Percentiles rank a stretch among this genome's conserved stretches.
phyloP scores from a whole-genome alignment of 2,329 filamentous ascomycete species.

The Thelonectria rubi region DNA sequence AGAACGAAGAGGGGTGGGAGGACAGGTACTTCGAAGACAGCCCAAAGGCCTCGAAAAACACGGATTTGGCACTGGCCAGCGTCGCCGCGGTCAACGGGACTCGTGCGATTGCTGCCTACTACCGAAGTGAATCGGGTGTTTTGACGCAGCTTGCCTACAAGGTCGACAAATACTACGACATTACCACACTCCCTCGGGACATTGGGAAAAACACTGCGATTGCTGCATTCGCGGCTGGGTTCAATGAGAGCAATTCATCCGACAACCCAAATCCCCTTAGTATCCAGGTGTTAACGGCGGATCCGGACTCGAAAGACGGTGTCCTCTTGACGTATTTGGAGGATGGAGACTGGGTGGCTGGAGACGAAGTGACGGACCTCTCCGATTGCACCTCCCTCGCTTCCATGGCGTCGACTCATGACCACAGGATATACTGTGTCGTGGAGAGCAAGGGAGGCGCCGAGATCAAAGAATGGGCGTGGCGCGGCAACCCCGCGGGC shows the following conservation, averaged over 20 bases:
- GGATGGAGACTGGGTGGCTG: slow-evolving; percentile 2
- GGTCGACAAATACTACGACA: background rate
- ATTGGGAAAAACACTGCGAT: slow-evolving; percentile 2
- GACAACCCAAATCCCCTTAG: background rate
- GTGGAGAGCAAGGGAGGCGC: slow-evolving; percentile 1
- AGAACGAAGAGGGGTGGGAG: background rate
- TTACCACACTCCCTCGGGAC: background rate
- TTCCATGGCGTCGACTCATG: slow-evolving; percentile 6
- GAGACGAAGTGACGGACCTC: slow-evolving; percentile 11
- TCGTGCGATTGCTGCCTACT: slow-evolving; percentile 10
- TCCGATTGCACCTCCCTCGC: background rate
- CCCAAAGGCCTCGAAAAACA: background rate
- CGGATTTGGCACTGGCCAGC: slow-evolving; percentile 1
- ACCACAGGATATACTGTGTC: slow-evolving; percentile 11
- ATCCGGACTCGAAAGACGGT: background rate
- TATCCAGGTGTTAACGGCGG: slow-evolving; percentile 16
- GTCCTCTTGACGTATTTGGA: slow-evolving; percentile 17
- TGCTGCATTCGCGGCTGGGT: slow-evolving; percentile 9
- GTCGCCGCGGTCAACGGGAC: background rate
- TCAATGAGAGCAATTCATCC: slow-evolving; percentile 6
- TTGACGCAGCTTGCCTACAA: slow-evolving; percentile 9
- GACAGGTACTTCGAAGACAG: slow-evolving; percentile 4
- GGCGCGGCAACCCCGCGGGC: slow-evolving; percentile 5
- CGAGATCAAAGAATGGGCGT: slow-evolving; percentile 4
- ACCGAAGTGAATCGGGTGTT: slow-evolving; percentile 10